Percentiles rank a stretch among this genome's conserved stretches.
Evolutionary conservation across 805 yeast species (phyloP).

Genomic region (Wickerhamomyces silvicola): DNA sequence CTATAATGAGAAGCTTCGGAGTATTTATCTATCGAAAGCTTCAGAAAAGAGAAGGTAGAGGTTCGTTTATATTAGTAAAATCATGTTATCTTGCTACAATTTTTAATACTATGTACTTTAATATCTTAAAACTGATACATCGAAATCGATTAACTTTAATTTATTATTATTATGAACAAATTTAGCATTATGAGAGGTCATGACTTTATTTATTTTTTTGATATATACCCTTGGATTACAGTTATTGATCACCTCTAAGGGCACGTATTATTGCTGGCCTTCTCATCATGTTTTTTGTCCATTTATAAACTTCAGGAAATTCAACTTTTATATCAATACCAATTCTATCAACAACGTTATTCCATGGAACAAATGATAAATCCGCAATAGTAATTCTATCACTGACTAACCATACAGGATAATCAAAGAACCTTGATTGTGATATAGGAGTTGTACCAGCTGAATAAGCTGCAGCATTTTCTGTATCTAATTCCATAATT

Average conservation of each 20-base stretch:
- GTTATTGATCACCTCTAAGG: slow-evolving; percentile 54
- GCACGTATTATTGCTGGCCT: slow-evolving; percentile 90
- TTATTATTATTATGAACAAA: too few relatives aligned
- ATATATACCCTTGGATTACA: neutral
- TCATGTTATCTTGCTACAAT: too few relatives aligned
- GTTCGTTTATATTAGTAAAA: too few relatives aligned
- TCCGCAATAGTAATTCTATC: slow-evolving; percentile 83
- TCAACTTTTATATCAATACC: slow-evolving; percentile 84
- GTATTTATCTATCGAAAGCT: slow-evolving; percentile 55
- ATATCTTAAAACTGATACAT: too few relatives aligned
- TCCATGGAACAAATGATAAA: slow-evolving; percentile 93
- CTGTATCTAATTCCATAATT: slow-evolving; percentile 82
- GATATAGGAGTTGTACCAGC: slow-evolving; percentile 85
- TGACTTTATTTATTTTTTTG: too few relatives aligned
- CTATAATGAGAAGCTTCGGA: slow-evolving; percentile 62
- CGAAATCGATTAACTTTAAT: too few relatives aligned
- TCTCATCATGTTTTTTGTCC: slow-evolving; percentile 95
- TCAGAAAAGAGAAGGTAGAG: slow-evolving; percentile 38
- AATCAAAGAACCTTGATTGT: slow-evolving; percentile 80
- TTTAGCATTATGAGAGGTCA: too few relatives aligned
- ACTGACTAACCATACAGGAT: slow-evolving; percentile 94
- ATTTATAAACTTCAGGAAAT: slow-evolving; percentile 91
- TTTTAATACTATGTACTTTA: too few relatives aligned
- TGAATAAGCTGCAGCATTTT: slow-evolving; percentile 80
- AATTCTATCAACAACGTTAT: slow-evolving; percentile 87